phyloP scores from a whole-genome alignment of 495 filamentous ascomycete species.

The Chaetomium cochliodes region DNA sequence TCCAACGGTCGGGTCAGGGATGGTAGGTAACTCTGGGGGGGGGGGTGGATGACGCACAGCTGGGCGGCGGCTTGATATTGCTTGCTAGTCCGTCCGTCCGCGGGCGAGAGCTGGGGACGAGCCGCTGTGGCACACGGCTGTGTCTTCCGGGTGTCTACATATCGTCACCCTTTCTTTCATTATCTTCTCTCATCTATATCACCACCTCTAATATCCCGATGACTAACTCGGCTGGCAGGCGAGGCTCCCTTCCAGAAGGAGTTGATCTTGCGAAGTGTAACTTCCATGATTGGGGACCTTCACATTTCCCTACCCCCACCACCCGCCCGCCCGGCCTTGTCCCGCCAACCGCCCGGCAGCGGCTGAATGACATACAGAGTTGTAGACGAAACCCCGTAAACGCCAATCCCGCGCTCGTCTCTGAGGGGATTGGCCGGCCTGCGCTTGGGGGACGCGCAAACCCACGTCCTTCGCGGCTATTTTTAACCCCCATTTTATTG shows the following conservation, averaged over 20 bases:
- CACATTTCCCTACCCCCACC: neutral
- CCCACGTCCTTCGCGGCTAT: neutral
- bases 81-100: neutral
- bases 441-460: neutral
- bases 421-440: neutral
- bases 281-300: too few relatives aligned
- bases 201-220: too few relatives aligned
- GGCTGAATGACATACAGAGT: conserved; percentile 6
- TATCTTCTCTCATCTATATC: neutral
- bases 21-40: neutral
- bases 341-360: neutral
- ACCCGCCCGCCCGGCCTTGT: neutral
- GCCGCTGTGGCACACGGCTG: neutral
- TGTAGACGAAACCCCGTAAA: neutral
- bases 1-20: neutral
- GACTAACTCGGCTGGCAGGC: too few relatives aligned
- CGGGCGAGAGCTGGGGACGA: neutral
- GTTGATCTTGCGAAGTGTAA: too few relatives aligned
- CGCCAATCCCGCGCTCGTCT: conserved; percentile 9
- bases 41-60: conserved; percentile 11
- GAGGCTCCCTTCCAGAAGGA: too few relatives aligned
- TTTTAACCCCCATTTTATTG: neutral
- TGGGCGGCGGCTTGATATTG: conserved; percentile 14
- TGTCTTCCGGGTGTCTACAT: neutral
- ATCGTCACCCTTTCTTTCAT: neutral